Evolutionary conservation across 495 filamentous ascomycete genomes (phyloP), one percentile per base, ranked within the genome.

Genomic region (Hypomontagnella submonticulosa): DNA sequence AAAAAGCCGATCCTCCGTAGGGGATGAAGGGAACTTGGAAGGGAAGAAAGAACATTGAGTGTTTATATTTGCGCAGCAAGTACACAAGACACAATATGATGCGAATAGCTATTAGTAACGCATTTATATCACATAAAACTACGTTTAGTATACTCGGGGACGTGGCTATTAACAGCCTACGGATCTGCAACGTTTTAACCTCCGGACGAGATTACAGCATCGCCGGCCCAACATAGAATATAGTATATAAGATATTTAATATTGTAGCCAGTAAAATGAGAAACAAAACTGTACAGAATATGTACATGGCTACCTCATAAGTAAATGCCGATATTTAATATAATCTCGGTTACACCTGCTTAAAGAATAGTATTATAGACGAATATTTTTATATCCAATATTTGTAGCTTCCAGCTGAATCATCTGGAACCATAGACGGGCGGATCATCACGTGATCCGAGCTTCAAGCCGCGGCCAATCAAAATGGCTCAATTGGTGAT

Each of bases 401-500:
- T 20, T n/a, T 8, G 16, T 56, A 50, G 38, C 27, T 50, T 43
- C 27, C 9, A 40, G 11, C 16, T 16, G 18, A 8, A 43, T 15
- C 6, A 15, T 43, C 8, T 11, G 40, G 8, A 38, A 10, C 38
- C 54, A 41, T 37, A 37, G 49, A 53, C 61, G 53, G 59, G 42
- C 53, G 38, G 56, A 46, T 18, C 20, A 57, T 70, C 72, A 72
- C 68, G 72, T 76, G 72, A 76, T 48, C 0, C 0, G 12, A 57
- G 62, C 13, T 59, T 32, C 33, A 38, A 46, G 13, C 46, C 47
- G 30, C 49, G 62, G 55, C 80, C 79, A 82, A 82, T 82, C 74
- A 78, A 68, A 70, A 49, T 59, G 48, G 23, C 50, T 57, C 79
- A 80, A 81, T 81, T 82, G 75, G 30, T 61, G 68, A 72, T 64